A percentile compares a stretch with the other conserved stretches of the same genome.
phyloP scores from a whole-genome alignment of 768 basidiomycete species.

The Termitomyces sp. region DNA sequence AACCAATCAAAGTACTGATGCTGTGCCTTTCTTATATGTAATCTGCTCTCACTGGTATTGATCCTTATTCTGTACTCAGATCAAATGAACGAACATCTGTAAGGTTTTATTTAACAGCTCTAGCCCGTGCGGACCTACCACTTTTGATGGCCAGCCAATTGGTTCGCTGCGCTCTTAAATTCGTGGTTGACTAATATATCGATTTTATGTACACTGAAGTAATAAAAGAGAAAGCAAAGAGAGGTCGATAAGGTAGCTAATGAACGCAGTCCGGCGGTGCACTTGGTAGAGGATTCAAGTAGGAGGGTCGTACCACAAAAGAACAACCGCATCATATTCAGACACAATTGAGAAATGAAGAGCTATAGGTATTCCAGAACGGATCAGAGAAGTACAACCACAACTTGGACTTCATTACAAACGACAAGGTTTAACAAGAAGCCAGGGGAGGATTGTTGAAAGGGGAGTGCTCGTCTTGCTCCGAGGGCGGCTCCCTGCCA shows the following conservation, averaged over 20 bases:
- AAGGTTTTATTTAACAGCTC: too few relatives aligned
- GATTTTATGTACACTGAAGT: conserved; percentile 1
- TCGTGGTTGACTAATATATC: not conserved
- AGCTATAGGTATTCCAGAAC: conserved; percentile 3
- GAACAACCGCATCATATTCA: not conserved
- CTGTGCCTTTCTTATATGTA: too few relatives aligned
- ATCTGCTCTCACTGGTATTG: too few relatives aligned
- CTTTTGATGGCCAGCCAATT: not conserved
- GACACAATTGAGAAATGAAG: not conserved
- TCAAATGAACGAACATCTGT: too few relatives aligned
- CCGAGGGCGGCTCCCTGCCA: conserved; percentile 39
- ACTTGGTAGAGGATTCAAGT: not conserved
- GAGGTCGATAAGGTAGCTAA: conserved; percentile 1
- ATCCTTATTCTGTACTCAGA: too few relatives aligned
- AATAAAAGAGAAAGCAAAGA: not conserved
- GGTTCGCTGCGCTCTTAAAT: not conserved
- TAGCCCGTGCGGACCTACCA: too few relatives aligned
- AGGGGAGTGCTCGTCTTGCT: conserved; percentile 35
- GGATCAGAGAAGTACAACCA: not conserved
- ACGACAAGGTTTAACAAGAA: not conserved
- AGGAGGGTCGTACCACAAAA: not conserved
- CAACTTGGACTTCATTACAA: not conserved
- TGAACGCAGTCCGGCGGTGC: not conserved
- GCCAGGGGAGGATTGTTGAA: conserved; percentile 17
- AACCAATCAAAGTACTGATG: too few relatives aligned